These are phyloP conservation scores for Scopulariopsis brevicaulis DNA, from an alignment of 2,329 filamentous ascomycete species.

Conservation along the genomic window DNA sequence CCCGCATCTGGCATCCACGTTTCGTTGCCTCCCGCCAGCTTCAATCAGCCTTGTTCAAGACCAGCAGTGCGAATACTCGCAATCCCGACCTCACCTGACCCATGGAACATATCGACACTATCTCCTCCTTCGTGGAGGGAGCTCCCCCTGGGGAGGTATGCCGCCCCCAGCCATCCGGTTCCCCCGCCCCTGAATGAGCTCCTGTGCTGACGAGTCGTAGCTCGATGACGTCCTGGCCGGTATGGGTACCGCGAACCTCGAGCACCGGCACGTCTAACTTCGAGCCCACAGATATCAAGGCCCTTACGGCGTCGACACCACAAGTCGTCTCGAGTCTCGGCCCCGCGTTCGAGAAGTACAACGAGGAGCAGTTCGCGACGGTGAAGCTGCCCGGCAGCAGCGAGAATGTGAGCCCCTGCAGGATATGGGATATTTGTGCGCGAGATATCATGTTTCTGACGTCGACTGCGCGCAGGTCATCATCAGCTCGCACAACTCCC, in stretches of 20 bases:
- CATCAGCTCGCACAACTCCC: constrained; percentile 74
- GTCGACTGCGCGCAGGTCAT: constrained; percentile 49
- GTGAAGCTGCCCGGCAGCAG: constrained; percentile 82
- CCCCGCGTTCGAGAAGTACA: constrained; percentile 87
- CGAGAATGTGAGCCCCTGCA: constrained; percentile 31
- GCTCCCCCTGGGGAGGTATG: constrained; percentile 92
- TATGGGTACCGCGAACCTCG: constrained; percentile 26
- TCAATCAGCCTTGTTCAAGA: not conserved
- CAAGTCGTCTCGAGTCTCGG: constrained; percentile 59
- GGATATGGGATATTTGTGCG: not conserved
- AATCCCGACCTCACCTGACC: not conserved
- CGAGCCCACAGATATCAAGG: constrained; percentile 65
- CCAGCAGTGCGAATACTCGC: not conserved
- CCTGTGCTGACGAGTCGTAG: constrained; percentile 29
- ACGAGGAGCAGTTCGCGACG: constrained; percentile 84
- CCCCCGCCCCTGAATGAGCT: not conserved
- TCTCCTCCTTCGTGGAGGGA: constrained; percentile 83
- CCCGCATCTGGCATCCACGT: not conserved
- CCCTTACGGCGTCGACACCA: constrained; percentile 60
- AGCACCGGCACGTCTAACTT: not conserved
- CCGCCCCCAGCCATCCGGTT: constrained; percentile 5
- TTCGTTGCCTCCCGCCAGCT: not conserved
- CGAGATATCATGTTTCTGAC: not conserved
- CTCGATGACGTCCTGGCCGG: constrained; percentile 81
- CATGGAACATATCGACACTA: constrained; percentile 34